A percentile compares a stretch with the other conserved stretches of the same genome.
phyloP scores from a whole-genome alignment of 1,284 basidiomycete species.

The Vanrija sp. region DNA sequence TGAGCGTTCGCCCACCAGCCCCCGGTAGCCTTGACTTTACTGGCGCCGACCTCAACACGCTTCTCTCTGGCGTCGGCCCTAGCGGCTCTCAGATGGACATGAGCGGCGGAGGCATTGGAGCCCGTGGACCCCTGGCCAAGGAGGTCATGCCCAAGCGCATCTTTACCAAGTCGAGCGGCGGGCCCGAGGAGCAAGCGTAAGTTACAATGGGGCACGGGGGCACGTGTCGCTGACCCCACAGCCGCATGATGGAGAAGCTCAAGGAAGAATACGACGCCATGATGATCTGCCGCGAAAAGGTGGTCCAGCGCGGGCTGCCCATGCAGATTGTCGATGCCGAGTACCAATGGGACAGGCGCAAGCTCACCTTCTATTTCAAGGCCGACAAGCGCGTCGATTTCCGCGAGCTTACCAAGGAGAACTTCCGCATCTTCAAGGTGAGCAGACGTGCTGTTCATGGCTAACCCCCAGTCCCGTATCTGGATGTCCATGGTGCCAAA shows the following conservation, averaged over 20 bases:
- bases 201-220: constrained; percentile 30
- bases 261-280: constrained; percentile 91
- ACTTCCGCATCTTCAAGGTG: constrained; percentile 47
- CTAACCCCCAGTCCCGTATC: constrained; percentile 31
- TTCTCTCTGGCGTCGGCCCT: constrained; percentile 39
- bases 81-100: constrained; percentile 37
- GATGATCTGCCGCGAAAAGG: constrained; percentile 84
- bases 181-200: constrained; percentile 71
- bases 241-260: constrained; percentile 69
- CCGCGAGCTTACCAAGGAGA: constrained; percentile 65
- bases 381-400: constrained; percentile 97
- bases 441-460: not conserved
- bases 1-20: constrained; percentile 8
- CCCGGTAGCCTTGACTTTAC: constrained; percentile 26
- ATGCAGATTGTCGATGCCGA: constrained; percentile 99
- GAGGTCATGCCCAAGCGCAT: constrained; percentile 96
- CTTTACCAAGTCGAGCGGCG: constrained; percentile 78
- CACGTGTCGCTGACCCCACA: constrained; percentile 37
- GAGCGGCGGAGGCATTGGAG: constrained; percentile 27
- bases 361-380: constrained; percentile 95
- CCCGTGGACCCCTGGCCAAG: constrained; percentile 53
- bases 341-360: constrained; percentile 97
- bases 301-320: constrained; percentile 83
- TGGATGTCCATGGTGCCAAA: constrained; percentile 47
- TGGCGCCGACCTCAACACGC: constrained; percentile 33